Base-by-base conservation (phyloP, 2,329 filamentous ascomycete species). In the Penicillium sp. region DNA sequence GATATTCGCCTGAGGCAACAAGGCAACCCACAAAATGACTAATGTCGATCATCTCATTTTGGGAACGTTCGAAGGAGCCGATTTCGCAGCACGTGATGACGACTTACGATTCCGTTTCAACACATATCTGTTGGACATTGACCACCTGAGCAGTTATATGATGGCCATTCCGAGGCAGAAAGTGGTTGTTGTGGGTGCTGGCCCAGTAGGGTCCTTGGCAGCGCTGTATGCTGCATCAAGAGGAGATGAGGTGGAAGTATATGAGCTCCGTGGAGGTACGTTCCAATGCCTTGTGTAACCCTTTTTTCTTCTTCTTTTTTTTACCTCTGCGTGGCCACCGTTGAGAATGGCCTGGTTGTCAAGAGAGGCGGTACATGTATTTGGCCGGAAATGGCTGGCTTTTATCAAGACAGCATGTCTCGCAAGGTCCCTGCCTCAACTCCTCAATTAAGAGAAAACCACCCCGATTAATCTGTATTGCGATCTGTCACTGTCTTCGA, bases 211-310 rank as follows among this genome's bases (percentile, higher is more conserved):
- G 39, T 91, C 93, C 12, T 80, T 99, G 42, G 93, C 94, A 25
- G 94, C 92, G 43, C 79, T 99, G 6, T 99, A 97, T 79, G 93
- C 94, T 53, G 93, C 94, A 4, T 85, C 89, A 66, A 83, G 93
- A 73, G 94, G 93, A 43, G 87, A 96, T 74, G 81, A 93, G 69
- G 94, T 99, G 33, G 92, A 97, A 73, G 83, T 99, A 49, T 99
- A 97, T 75, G 94, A 99, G 77, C 79, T 99, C 65, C 86, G 94
- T 71, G 86, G 88, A 79, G 94, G 94, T 97, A 82, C 73, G 85
- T 80, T 49, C 5, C 33, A 47, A 36, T 47, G 35, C 25, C 35
- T 49, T 23, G 43, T 50, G 48, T 53, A 41, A 47, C 58, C 31
- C 42, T 27, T 12, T 17, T 43, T 35, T n/a, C 9, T 47, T 27